Percentiles rank a stretch among this genome's conserved stretches.
These are phyloP conservation scores for Aspergillus versicolor DNA, from an alignment of 2,329 filamentous ascomycete genomes.

Conservation along the genomic window DNA sequence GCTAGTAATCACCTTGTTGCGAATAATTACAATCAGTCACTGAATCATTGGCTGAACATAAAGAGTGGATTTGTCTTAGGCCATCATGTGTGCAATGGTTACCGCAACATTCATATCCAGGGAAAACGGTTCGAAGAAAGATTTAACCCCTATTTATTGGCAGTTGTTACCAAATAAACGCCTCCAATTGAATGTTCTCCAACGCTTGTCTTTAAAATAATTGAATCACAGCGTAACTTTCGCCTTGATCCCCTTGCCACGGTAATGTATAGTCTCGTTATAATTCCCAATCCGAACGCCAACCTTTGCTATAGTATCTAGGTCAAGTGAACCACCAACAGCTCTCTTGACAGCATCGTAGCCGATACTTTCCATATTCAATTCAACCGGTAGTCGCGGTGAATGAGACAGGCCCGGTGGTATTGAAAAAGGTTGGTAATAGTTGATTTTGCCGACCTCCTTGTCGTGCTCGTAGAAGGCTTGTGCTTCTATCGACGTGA, in stretches of 20 bases:
- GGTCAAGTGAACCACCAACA: constrained; percentile 73
- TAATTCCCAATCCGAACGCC: constrained; percentile 73
- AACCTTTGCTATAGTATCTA: constrained; percentile 76
- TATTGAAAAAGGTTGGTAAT: constrained; percentile 71
- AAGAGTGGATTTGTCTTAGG: no score
- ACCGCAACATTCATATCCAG: no score
- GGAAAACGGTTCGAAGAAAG: no score
- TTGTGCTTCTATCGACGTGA: constrained; percentile 79
- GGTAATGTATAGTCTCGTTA: constrained; percentile 69
- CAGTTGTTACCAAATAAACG: no score
- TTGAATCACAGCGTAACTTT: constrained; percentile 47
- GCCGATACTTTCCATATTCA: constrained; percentile 73
- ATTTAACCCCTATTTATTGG: no score
- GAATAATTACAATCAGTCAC: background rate
- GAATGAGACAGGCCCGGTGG: constrained; percentile 71
- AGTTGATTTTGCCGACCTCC: constrained; percentile 73
- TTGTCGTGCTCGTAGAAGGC: constrained; percentile 82
- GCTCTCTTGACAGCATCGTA: constrained; percentile 79
- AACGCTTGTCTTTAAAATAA: background rate
- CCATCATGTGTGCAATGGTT: no score
- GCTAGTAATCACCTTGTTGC: background rate
- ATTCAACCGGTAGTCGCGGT: constrained; percentile 77
- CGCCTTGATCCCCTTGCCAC: constrained; percentile 69
- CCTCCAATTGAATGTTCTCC: background rate
- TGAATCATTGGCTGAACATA: background rate